These are phyloP conservation scores for Trametes cinnabarina DNA, from an alignment of 768 basidiomycete genomes.

Conservation along the genomic window DNA sequence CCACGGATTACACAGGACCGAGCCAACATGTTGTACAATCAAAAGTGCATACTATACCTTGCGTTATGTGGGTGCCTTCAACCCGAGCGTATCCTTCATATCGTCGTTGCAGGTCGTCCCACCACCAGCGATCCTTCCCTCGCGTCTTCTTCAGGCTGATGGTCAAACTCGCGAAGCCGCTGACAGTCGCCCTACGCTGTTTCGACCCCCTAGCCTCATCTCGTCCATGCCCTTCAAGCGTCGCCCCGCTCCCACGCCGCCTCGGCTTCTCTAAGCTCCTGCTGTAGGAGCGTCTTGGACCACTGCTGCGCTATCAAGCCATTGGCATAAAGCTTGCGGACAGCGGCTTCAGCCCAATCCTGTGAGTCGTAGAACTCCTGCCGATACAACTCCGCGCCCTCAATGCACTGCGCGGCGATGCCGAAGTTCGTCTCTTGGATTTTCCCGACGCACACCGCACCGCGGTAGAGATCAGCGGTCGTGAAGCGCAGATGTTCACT, in stretches of 20 bases:
- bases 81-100: not conserved
- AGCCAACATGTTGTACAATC: not conserved
- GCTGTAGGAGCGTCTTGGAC: not conserved
- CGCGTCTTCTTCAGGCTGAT: too few species aligned
- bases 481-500: not conserved
- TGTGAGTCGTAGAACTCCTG: not conserved
- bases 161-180: too few species aligned
- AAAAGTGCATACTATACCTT: not conserved
- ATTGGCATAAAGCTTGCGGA: not conserved
- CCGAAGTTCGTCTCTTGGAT: not conserved
- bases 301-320: not conserved
- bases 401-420: not conserved
- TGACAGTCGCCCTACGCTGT: too few species aligned
- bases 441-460: not conserved
- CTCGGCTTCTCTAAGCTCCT: not conserved
- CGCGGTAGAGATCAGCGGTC: not conserved
- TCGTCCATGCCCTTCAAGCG: not conserved
- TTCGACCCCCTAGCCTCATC: too few species aligned
- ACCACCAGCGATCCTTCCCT: not conserved
- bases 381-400: not conserved
- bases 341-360: not conserved
- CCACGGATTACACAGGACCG: not conserved
- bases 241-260: conserved; percentile 5
- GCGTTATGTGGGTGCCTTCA: not conserved
- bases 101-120: not conserved